A percentile compares a stretch with the other conserved stretches of the same genome.
These are phyloP conservation scores for Penicillium psychrosexuale DNA, from an alignment of 2,329 filamentous ascomycete species.

Conservation along the genomic window DNA sequence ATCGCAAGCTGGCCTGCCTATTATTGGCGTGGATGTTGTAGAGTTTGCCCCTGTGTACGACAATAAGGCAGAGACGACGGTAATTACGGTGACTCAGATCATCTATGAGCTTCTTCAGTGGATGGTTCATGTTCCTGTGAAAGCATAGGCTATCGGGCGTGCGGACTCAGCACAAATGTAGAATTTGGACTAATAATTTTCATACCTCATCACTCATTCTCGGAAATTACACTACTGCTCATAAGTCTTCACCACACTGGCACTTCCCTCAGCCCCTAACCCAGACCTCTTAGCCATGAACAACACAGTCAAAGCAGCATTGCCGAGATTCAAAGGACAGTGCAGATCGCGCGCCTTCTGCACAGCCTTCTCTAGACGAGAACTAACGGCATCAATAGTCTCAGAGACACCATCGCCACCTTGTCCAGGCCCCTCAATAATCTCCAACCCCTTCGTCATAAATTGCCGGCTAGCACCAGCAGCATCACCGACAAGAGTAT, in stretches of 20 bases:
- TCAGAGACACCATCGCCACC: conserved; percentile 29
- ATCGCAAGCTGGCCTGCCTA: too few relatives aligned
- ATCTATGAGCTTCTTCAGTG: too few relatives aligned
- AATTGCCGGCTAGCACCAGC: conserved; percentile 49
- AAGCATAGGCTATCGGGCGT: too few relatives aligned
- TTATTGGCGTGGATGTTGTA: too few relatives aligned
- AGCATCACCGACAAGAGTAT: conserved; percentile 47
- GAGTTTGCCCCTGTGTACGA: too few relatives aligned
- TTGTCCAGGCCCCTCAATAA: conserved; percentile 32
- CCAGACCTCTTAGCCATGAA: conserved; percentile 33
- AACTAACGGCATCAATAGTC: conserved; percentile 38
- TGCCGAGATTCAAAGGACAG: conserved; percentile 39
- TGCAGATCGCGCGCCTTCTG: conserved; percentile 42
- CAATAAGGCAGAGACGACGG: too few relatives aligned
- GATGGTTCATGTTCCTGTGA: too few relatives aligned
- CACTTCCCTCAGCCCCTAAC: conserved; percentile 28
- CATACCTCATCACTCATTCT: neutral
- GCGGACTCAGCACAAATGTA: too few relatives aligned
- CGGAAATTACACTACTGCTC: conserved; percentile 13
- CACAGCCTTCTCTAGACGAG: conserved; percentile 42
- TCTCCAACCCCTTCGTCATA: conserved; percentile 37
- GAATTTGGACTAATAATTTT: neutral
- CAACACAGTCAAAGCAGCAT: conserved; percentile 37
- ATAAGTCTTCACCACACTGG: conserved; percentile 36
- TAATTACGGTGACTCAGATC: too few relatives aligned